Conservation (phyloP, 2,329 filamentous ascomycete species). For the Ophioceras dolichostomum region DNA sequence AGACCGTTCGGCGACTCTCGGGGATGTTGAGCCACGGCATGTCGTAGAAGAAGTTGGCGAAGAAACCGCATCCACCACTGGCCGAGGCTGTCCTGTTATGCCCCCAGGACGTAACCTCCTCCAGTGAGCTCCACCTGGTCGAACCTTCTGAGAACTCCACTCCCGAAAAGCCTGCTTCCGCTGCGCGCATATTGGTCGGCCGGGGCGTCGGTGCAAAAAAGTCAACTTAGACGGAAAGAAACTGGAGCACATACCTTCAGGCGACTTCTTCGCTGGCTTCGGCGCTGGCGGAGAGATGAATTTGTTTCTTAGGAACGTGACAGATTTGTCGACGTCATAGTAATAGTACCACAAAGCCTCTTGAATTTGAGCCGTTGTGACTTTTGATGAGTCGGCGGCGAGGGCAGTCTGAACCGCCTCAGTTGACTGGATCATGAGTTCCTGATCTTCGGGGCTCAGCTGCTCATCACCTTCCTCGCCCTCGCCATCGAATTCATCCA, state of each 20-base stretch:
- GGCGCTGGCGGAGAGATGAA: constrained; percentile 31
- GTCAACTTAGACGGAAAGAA: no score
- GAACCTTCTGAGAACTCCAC: background rate
- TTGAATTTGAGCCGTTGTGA: constrained; percentile 58
- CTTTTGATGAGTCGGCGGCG: constrained; percentile 43
- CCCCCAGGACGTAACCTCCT: no score
- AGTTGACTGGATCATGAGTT: constrained; percentile 50
- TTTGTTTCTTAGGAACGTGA: constrained; percentile 64
- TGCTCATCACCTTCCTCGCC: constrained; percentile 31
- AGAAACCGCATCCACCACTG: constrained; percentile 12
- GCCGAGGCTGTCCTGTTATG: background rate
- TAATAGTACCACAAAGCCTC: constrained; percentile 94
- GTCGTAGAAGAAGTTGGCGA: constrained; percentile 62
- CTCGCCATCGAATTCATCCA: constrained; percentile 35
- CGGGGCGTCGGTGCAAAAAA: background rate
- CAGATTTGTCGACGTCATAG: constrained; percentile 79
- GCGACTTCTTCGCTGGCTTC: constrained; percentile 18
- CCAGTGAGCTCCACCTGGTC: no score
- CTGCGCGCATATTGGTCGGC: background rate
- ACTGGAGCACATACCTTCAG: constrained; percentile 10
- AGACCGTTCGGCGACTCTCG: constrained; percentile 47
- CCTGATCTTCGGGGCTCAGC: constrained; percentile 33
- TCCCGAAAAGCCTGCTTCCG: background rate
- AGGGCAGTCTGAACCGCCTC: constrained; percentile 53
- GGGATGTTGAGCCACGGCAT: constrained; percentile 77